Evolutionary conservation across 176 grass and related monocot species (phyloP).

Genomic region (Dendrocalamus sinicus): DNA sequence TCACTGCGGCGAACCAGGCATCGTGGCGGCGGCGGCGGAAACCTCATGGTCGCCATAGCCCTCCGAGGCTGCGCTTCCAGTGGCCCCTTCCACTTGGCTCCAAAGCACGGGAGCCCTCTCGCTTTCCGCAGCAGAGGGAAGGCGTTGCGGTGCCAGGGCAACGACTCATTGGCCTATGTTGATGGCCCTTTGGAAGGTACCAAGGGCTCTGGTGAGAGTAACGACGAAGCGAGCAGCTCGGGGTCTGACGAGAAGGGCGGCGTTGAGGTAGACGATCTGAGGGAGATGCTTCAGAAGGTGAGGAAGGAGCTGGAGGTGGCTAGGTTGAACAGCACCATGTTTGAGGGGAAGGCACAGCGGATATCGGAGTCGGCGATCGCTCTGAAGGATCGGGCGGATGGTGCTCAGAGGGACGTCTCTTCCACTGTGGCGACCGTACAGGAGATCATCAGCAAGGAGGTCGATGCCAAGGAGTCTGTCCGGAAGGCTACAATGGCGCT

Average conservation of each 20-base stretch:
- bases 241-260: slow-evolving; percentile 45
- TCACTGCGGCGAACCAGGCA: slow-evolving; percentile 34
- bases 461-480: slow-evolving; percentile 71
- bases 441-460: slow-evolving; percentile 75
- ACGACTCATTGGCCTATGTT: slow-evolving; percentile 68
- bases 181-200: slow-evolving; percentile 46
- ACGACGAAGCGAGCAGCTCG: neutral
- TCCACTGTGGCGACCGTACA: slow-evolving; percentile 58
- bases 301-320: slow-evolving; percentile 76
- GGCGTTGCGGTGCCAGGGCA: slow-evolving; percentile 55
- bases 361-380: slow-evolving; percentile 88
- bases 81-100: slow-evolving; percentile 23
- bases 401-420: slow-evolving; percentile 59
- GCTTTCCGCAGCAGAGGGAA: neutral
- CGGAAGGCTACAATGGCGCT: slow-evolving; percentile 81
- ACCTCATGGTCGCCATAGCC: slow-evolving; percentile 35
- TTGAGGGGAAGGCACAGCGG: slow-evolving; percentile 83
- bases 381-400: slow-evolving; percentile 76
- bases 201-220: slow-evolving; percentile 36
- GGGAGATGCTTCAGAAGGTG: slow-evolving; percentile 60
- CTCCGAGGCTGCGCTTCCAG: slow-evolving; percentile 29
- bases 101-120: neutral
- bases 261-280: slow-evolving; percentile 48
- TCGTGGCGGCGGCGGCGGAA: neutral
- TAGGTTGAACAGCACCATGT: slow-evolving; percentile 81